These are phyloP conservation scores for Silene conica DNA, from an alignment of 148 eudicot genomes.

Conservation along the genomic window DNA sequence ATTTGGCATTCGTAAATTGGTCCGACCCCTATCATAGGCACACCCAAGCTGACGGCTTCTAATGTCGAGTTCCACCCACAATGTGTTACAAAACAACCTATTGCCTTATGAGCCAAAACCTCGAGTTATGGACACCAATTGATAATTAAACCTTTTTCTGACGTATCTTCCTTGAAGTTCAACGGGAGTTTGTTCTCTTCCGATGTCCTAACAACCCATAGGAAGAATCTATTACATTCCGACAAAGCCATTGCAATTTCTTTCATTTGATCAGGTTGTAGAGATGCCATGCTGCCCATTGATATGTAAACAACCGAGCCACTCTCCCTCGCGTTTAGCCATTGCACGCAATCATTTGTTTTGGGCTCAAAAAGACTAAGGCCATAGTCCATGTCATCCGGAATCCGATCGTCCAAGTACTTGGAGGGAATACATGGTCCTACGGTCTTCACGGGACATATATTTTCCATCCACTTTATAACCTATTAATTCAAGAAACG, in stretches of 20 bases:
- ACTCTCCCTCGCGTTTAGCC: constrained; percentile 27
- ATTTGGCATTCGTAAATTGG: constrained; percentile 33
- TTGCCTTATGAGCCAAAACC: constrained; percentile 31
- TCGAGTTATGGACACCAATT: constrained; percentile 33
- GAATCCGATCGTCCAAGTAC: constrained; percentile 22
- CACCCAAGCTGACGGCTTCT: constrained; percentile 29
- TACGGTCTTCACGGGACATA: constrained; percentile 33
- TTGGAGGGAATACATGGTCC: constrained; percentile 29
- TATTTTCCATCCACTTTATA: constrained; percentile 34
- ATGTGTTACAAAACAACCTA: constrained; percentile 30
- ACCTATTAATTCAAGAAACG: constrained; percentile 24
- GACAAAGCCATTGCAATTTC: constrained; percentile 20
- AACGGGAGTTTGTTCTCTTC: constrained; percentile 16
- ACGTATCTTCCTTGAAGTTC: constrained; percentile 12
- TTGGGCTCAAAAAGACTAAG: constrained; percentile 24
- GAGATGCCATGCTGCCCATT: constrained; percentile 35
- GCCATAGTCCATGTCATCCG: constrained; percentile 28
- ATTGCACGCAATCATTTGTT: constrained; percentile 21
- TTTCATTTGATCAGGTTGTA: constrained; percentile 20
- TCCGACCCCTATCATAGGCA: constrained; percentile 36
- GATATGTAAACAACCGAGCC: constrained; percentile 29
- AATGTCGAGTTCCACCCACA: constrained; percentile 33
- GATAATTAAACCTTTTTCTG: constrained; percentile 18
- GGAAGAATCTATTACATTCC: constrained; percentile 15
- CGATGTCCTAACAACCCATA: constrained; percentile 31